Base-by-base conservation (phyloP, 2,329 filamentous ascomycete species). In the Sphaerulina populicola region DNA sequence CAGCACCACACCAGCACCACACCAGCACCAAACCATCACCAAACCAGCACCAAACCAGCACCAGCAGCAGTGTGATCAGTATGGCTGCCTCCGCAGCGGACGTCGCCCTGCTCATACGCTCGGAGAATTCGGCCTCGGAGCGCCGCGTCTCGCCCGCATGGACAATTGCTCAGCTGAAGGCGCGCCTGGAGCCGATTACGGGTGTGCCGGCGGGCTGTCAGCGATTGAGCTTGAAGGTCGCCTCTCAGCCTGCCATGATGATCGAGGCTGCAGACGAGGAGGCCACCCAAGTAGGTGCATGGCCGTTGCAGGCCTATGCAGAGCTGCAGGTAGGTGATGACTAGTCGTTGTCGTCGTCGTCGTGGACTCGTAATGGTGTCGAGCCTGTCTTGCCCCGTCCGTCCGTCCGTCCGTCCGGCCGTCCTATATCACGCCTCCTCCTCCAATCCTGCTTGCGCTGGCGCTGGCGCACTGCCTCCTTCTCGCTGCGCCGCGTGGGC, bases 141-240 rank as follows among this genome's bases (percentile, higher is more conserved):
- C 86, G 91, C 55, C 87, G 93, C 60, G 82, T 97, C 68, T 91
- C 88, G 23, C 91, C 91, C 11, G 85, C 90, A 60, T 98, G 93
- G 93, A 85, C 84, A 55, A 85, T 98, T 65, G 76, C 78, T 49
- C 83, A 88, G 63, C 78, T 97, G 62, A 95, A 91, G 73, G 72
- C 77, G 47, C 94, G 93, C 69, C 82, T 98, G 46, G 91, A 97
- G 71, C 85, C 88, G 55, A 83, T 97, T 71, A 97, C 91, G 1
- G 93, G 93, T 55, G 82, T 97, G 35, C 91, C 93, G 12, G 86
- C 90, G 9, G 78, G 78, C 29, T 82, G 78, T 54, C 93, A 97
- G 69, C 80, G 76, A 56, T 77, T 98, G 55, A 82, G 76, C 29
- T 75, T 96, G 65, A 86, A 83, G 66, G 74, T 82, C 12, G 74